Evolutionary conservation across 1,284 basidiomycete species (phyloP).

Genomic region (Athelia sp.): DNA sequence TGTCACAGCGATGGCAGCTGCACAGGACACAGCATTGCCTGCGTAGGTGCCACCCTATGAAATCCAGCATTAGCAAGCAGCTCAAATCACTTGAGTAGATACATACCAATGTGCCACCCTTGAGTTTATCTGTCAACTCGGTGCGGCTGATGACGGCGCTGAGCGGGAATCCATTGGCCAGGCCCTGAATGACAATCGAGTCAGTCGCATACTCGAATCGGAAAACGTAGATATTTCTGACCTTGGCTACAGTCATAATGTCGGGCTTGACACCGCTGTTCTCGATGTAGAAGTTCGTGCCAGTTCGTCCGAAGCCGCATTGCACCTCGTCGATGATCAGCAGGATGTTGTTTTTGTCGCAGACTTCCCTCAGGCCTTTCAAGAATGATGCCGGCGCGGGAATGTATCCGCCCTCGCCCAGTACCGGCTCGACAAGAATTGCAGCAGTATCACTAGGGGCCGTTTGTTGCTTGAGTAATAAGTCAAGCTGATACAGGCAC

Average conservation of each 20-base stretch:
- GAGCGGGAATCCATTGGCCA: slow-evolving; percentile 93
- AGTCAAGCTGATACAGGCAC: slow-evolving; percentile 79
- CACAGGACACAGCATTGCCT: slow-evolving; percentile 86
- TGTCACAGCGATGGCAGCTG: slow-evolving; percentile 81
- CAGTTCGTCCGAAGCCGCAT: slow-evolving; percentile 86
- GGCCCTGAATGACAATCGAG: slow-evolving; percentile 42
- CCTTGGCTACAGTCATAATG: slow-evolving; percentile 87
- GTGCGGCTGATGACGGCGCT: slow-evolving; percentile 81
- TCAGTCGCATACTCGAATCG: slow-evolving; percentile 4
- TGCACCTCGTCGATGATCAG: slow-evolving; percentile 89
- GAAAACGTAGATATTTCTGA: slow-evolving; percentile 16
- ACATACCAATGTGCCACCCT: slow-evolving; percentile 74
- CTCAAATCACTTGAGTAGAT: slow-evolving; percentile 1
- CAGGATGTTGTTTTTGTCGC: slow-evolving; percentile 83
- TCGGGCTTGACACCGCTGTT: slow-evolving; percentile 83
- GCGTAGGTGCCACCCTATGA: slow-evolving; percentile 83
- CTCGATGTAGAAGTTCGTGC: slow-evolving; percentile 80
- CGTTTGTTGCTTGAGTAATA: slow-evolving; percentile 82
- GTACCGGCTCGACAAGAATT: slow-evolving; percentile 87
- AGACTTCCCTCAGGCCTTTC: slow-evolving; percentile 74
- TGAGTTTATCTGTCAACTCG: slow-evolving; percentile 78
- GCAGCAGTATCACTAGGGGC: slow-evolving; percentile 86
- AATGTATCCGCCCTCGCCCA: slow-evolving; percentile 95
- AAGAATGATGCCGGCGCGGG: slow-evolving; percentile 83
- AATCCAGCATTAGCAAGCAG: slow-evolving; percentile 8